Base-by-base conservation (phyloP, 2,329 filamentous ascomycete species). In the Trichophaea hybrida region DNA sequence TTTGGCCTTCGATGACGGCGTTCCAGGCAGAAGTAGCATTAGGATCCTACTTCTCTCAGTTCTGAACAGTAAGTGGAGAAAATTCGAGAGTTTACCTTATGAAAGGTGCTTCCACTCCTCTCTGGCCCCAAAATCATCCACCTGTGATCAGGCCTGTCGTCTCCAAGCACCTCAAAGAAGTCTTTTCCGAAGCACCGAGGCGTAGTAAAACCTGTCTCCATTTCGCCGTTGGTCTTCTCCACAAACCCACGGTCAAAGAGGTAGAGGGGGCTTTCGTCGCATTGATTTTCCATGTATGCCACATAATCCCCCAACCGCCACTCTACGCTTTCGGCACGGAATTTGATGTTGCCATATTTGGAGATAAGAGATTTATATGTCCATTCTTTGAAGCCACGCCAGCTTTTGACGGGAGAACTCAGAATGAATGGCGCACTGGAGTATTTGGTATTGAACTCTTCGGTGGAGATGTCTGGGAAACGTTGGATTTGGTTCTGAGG, bases 101-200 rank as follows among this genome's bases (percentile, higher is more conserved):
- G 91, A 70, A 96, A 97, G 4, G 90, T 96, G 66, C 87, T 94
- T 34, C 91, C 91, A 69, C 88, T 94, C 60, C 89, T 78, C 64
- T 84, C 81, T 0, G 91, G 89, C 0, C 91, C 90, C 65, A 96
- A 79, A 68, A 97, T 95, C 63, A 97, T 77, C 93, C 91, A 97
- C 61, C 89, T 82, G 69, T 88, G 84, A 63, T 94, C 89, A 1
- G 91, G 91, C 57, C 91, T 80, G 70, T 94, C 81, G 12, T 78
- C 70, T 7, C 84, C 86, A 0, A 97, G 77, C 6, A 93, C 80
- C 51, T 83, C 80, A 69, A 97, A 96, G 15, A 94, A 75, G 70
- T 97, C 91, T 55, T 85, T 80, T 0, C 88, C 88, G 70, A 97
- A 96, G 71, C 87, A 94, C 13, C 81, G 75, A 0, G 91, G 90